Evolutionary conservation across 345 rosid genomes (phyloP).

Genomic region (Gossypium raimondii): DNA sequence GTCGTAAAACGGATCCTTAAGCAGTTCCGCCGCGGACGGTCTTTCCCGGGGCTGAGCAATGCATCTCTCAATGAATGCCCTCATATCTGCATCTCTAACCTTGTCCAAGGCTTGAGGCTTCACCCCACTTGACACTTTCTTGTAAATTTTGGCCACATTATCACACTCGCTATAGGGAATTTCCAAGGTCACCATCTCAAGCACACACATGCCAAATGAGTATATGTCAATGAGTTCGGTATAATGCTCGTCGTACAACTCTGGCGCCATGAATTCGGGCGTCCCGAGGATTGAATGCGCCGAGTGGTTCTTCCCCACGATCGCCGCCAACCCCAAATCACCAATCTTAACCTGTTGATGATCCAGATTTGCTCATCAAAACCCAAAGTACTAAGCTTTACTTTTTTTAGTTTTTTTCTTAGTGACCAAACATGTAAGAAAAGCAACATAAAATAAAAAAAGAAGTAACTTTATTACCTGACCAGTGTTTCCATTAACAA

Average conservation of each 20-base stretch:
- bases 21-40: conserved; percentile 72
- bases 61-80: conserved; percentile 71
- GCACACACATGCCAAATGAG: conserved; percentile 82
- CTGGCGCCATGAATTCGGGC: conserved; percentile 95
- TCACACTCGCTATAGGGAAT: conserved; percentile 84
- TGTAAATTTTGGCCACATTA: conserved; percentile 65
- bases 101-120: conserved; percentile 63
- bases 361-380: not conserved
- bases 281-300: conserved; percentile 87
- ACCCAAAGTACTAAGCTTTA: not conserved
- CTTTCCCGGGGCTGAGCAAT: conserved; percentile 55
- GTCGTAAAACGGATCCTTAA: conserved; percentile 61
- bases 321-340: conserved; percentile 78
- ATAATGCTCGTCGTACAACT: conserved; percentile 78
- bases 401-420: not conserved
- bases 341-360: conserved; percentile 73
- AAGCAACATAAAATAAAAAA: not conserved
- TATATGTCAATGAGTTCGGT: conserved; percentile 78
- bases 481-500: conserved; percentile 81
- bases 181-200: conserved; percentile 74
- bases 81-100: conserved; percentile 55
- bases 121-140: conserved; percentile 63
- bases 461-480: conserved; percentile 38
- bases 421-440: not conserved
- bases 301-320: conserved; percentile 58